phyloP scores from a whole-genome alignment of 192 early-diverging fungal genomes.

The Rhizophagus sp. region DNA sequence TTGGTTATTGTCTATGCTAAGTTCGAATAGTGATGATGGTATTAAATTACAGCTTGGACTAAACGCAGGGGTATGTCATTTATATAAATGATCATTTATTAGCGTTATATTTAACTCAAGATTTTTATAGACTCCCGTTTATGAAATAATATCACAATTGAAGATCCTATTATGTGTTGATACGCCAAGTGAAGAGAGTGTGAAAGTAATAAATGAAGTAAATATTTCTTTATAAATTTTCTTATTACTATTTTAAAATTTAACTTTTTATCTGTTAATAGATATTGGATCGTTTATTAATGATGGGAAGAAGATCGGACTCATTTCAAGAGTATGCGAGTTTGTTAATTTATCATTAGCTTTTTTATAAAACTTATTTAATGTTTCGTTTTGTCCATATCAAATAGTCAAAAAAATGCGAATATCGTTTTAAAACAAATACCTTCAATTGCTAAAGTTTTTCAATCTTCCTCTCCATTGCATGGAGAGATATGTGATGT shows the following conservation, averaged over 20 bases:
- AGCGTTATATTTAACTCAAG: not conserved
- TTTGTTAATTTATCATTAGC: not conserved
- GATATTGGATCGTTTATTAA: conserved; percentile 17
- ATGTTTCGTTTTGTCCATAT: not conserved
- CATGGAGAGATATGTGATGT: conserved; percentile 15
- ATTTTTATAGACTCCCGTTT: not conserved
- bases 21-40: not conserved
- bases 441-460: conserved; percentile 1
- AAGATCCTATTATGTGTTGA: conserved; percentile 8
- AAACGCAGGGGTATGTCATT: not conserved
- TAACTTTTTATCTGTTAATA: not conserved
- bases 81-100: not conserved
- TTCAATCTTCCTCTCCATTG: conserved; percentile 10
- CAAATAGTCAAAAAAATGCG: conserved; percentile 23
- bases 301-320: not conserved
- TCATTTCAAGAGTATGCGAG: conserved; percentile 11
- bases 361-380: not conserved
- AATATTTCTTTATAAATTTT: not conserved
- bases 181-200: not conserved
- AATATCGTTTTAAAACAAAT: conserved; percentile 8
- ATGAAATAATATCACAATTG: conserved; percentile 8
- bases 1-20: not conserved
- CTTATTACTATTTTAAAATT: not conserved
- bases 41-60: not conserved
- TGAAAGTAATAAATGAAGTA: conserved; percentile 22